Evolutionary conservation across 495 filamentous ascomycete species (phyloP).

Genomic region (Aspergillus kassunensis): DNA sequence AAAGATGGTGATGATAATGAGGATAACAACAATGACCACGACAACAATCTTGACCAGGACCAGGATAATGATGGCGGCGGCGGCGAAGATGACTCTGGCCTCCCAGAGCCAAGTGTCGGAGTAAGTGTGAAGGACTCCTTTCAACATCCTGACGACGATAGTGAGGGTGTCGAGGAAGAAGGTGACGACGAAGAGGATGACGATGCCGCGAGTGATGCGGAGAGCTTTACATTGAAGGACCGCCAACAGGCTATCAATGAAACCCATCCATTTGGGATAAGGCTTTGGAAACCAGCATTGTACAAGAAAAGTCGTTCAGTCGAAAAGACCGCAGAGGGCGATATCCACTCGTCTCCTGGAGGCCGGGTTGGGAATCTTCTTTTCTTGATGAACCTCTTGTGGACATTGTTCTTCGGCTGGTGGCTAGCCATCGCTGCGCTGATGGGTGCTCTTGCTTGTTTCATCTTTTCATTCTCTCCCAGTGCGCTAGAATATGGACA

Average conservation of each 20-base stretch:
- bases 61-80: slow-evolving; percentile 37
- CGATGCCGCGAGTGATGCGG: slow-evolving; percentile 62
- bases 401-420: slow-evolving; percentile 94
- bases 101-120: slow-evolving; percentile 28
- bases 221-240: slow-evolving; percentile 78
- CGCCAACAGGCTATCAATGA: slow-evolving; percentile 98
- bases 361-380: slow-evolving; percentile 80
- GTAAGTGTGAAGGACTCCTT: slow-evolving; percentile 18
- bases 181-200: slow-evolving; percentile 5
- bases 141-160: slow-evolving; percentile 41
- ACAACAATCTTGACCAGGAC: too few species aligned
- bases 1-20: slow-evolving; percentile 51
- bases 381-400: slow-evolving; percentile 80
- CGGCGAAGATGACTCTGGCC: slow-evolving; percentile 39
- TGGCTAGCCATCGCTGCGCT: slow-evolving; percentile 83
- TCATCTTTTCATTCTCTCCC: slow-evolving; percentile 71
- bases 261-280: slow-evolving; percentile 97
- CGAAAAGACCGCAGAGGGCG: slow-evolving; percentile 90
- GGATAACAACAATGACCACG: slow-evolving; percentile 46
- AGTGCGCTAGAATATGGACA: slow-evolving; percentile 83
- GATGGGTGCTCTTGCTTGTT: slow-evolving; percentile 69
- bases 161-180: slow-evolving; percentile 33
- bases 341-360: slow-evolving; percentile 94
- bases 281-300: slow-evolving; percentile 96
- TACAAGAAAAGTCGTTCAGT: slow-evolving; percentile 98